Base-by-base conservation (phyloP, 1,139 yeast genomes). In the Trichomonascaceae sp. region DNA sequence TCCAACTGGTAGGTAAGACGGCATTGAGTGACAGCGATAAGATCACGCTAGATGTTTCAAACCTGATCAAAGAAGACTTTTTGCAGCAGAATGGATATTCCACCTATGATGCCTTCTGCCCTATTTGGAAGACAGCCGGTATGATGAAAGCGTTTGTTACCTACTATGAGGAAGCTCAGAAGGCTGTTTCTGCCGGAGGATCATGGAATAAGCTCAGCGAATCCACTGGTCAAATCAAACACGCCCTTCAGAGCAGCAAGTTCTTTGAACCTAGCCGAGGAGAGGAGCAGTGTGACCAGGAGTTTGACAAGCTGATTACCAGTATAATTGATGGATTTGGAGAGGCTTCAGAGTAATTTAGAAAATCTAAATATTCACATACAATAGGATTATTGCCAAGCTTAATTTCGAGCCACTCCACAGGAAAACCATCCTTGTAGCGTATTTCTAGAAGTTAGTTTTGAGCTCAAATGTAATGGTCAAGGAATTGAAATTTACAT, bases 51-150 rank as follows among this genome's bases (percentile, higher is more conserved):
- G 99, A 93, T 70, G 97, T 93, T 58, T 85, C 98, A 43, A 79
- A 80, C 45, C 81, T 93, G 72, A 83, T 93, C 73, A 93, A 93
- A 76, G 99, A 93, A 75, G 99, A 93, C 75, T 93, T 93, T 83
- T 81, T 93, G 71, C 99, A 93, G 78, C 99, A 93, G 78, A 93
- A 93, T 73, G 99, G 99, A 76, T 93, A 95, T 76, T 93, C 98
- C 46, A 78, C 96, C 53, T 93, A 95, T 71, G 99, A 93, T 75
- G 96, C 96, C 51, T 93, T 90, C 85, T 93, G 99, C 77, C 99
- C 99, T 64, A 87, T 93, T 68, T 93, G 99, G 99, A 93, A 93
- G 80, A 93, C 99, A 55, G 86, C 82, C 66, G 95, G 89, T 71
- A 93, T 93, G 99, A 90, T 93, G 97, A 89, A 87, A 74, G 85